Evolutionary conservation across 805 yeast genomes (phyloP).

Genomic region (Candida sithepensis): DNA sequence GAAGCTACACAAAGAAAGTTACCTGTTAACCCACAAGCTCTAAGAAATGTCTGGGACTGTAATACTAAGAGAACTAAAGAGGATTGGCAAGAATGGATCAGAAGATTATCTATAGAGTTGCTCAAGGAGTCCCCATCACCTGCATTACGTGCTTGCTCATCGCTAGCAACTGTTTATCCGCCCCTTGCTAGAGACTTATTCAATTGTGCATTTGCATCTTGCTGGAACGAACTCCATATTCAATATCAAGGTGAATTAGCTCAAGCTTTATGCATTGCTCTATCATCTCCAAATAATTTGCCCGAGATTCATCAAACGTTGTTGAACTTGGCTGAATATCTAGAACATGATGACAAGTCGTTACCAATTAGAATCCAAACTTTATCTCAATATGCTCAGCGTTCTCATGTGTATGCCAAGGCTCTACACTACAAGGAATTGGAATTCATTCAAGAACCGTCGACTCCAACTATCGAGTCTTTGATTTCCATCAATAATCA

Average conservation of each 20-base stretch:
- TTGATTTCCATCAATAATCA: constrained; percentile 91
- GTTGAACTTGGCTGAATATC: constrained; percentile 86
- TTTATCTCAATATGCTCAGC: constrained; percentile 86
- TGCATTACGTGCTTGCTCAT: constrained; percentile 89
- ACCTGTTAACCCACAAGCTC: constrained; percentile 59
- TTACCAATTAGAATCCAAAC: constrained; percentile 89
- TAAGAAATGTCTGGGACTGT: constrained; percentile 89
- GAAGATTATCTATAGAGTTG: constrained; percentile 78
- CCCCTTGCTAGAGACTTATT: constrained; percentile 88
- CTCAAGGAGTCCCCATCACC: constrained; percentile 92
- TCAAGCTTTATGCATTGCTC: constrained; percentile 78
- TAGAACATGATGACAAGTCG: constrained; percentile 97
- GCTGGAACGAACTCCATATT: constrained; percentile 90
- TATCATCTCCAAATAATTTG: constrained; percentile 86
- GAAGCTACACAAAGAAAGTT: constrained; percentile 71
- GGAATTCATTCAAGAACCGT: constrained; percentile 91
- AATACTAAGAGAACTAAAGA: constrained; percentile 84
- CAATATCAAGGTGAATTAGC: constrained; percentile 88
- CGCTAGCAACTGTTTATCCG: constrained; percentile 78
- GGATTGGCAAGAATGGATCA: constrained; percentile 98
- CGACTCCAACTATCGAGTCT: constrained; percentile 87
- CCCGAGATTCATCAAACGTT: constrained; percentile 93
- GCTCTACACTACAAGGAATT: constrained; percentile 94
- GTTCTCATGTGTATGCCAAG: constrained; percentile 96
- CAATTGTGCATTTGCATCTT: constrained; percentile 91